A percentile compares a stretch with the other conserved stretches of the same genome.
Conservation (phyloP, 257 asterid genomes). For the Ligustrum vulgare region DNA sequence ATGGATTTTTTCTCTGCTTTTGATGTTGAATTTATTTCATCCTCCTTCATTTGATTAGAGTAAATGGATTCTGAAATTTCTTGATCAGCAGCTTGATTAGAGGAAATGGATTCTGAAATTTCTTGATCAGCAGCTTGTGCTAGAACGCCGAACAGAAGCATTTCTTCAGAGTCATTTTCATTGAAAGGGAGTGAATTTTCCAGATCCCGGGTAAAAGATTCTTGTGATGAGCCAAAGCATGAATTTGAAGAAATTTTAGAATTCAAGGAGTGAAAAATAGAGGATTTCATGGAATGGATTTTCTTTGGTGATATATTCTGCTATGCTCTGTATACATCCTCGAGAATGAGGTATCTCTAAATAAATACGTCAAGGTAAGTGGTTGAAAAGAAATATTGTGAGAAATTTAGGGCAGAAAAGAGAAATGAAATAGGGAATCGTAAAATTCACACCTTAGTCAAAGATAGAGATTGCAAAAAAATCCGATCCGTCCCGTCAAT, state of each 20-base stretch:
- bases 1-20: conserved; percentile 9
- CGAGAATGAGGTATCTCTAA: too few species aligned
- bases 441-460: background rate
- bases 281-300: conserved; percentile 20
- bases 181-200: conserved; percentile 39
- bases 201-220: conserved; percentile 31
- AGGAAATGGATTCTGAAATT: conserved; percentile 40
- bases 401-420: conserved; percentile 16
- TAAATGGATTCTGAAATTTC: conserved; percentile 44
- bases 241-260: conserved; percentile 28
- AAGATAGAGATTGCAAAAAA: too few species aligned
- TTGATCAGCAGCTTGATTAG: conserved; percentile 32
- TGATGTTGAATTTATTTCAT: conserved; percentile 44
- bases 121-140: conserved; percentile 34
- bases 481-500: too few species aligned
- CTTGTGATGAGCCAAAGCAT: conserved; percentile 25
- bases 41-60: conserved; percentile 35
- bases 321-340: background rate
- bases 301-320: background rate
- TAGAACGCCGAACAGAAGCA: conserved; percentile 32
- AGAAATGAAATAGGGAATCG: background rate
- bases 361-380: too few species aligned
- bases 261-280: conserved; percentile 13
- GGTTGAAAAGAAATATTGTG: background rate
- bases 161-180: conserved; percentile 47